These are phyloP conservation scores for Suillus fuscotomentosus DNA, from an alignment of 768 basidiomycete species.

Conservation along the genomic window DNA sequence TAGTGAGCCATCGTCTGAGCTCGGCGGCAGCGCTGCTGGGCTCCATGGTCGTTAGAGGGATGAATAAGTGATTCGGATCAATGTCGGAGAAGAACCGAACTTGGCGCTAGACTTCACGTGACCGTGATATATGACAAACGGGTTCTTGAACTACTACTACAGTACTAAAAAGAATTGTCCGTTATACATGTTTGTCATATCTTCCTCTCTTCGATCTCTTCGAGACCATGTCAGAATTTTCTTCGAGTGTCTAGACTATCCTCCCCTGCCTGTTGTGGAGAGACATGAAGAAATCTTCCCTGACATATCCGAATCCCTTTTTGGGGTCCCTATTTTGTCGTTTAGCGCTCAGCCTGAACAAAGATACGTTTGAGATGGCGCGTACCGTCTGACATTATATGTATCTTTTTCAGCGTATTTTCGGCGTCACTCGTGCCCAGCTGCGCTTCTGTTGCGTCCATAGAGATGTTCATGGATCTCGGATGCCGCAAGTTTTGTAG, in stretches of 20 bases:
- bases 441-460: neutral
- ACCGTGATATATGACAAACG: no score
- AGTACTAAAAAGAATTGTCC: neutral
- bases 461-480: neutral
- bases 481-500: neutral
- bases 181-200: neutral
- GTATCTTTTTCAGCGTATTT: neutral
- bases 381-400: neutral
- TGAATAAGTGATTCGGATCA: no score
- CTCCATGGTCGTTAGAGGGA: neutral
- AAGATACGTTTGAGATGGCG: neutral
- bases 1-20: conserved; percentile 51
- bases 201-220: neutral
- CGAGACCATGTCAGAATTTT: neutral
- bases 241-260: neutral
- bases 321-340: neutral
- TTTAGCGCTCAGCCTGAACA: neutral
- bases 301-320: neutral
- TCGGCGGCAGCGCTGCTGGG: conserved; percentile 2
- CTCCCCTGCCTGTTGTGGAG: neutral
- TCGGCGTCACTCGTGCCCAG: neutral
- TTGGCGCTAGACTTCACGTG: no score
- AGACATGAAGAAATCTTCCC: neutral
- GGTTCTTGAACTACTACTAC: no score
- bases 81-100: no score